These are phyloP conservation scores for Sporothrix euskadiensis DNA, from an alignment of 2,329 filamentous ascomycete genomes.

Conservation along the genomic window DNA sequence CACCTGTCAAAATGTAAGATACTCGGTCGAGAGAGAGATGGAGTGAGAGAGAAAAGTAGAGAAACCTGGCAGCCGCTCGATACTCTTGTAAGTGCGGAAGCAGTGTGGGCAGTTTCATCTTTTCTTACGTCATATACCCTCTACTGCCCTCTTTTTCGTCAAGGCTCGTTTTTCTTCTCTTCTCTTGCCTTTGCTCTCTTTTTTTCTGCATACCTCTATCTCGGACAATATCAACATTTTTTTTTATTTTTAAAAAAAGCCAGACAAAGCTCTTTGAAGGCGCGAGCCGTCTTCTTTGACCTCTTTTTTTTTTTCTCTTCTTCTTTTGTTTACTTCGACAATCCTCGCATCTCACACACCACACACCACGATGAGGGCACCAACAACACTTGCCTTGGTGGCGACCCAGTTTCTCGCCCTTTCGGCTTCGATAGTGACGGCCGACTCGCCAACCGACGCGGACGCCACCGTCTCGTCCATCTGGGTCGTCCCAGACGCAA, in stretches of 20 bases:
- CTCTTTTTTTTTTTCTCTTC: not conserved
- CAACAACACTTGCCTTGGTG: not conserved
- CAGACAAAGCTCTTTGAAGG: not conserved
- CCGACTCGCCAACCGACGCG: not conserved
- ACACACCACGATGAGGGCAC: constrained; percentile 8
- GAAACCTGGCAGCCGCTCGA: not conserved
- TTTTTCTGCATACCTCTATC: constrained; percentile 1
- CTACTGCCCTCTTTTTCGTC: not conserved
- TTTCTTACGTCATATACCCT: not conserved
- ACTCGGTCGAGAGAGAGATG: not conserved
- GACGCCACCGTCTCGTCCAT: constrained; percentile 11
- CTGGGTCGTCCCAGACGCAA: constrained; percentile 12
- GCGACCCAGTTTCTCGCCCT: not conserved
- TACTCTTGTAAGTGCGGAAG: not conserved
- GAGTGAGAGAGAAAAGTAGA: not conserved
- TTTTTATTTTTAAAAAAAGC: no score
- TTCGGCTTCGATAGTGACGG: not conserved
- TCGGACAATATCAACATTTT: constrained; percentile 1
- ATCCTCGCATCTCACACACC: not conserved
- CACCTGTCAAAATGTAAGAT: not conserved
- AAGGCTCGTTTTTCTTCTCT: not conserved
- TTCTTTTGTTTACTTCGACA: not conserved
- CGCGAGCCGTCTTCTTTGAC: constrained; percentile 1
- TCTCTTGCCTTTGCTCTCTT: not conserved
- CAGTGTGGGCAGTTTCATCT: not conserved